These are phyloP conservation scores for Podaxis sp. DNA, from an alignment of 768 basidiomycete species.

Conservation along the genomic window DNA sequence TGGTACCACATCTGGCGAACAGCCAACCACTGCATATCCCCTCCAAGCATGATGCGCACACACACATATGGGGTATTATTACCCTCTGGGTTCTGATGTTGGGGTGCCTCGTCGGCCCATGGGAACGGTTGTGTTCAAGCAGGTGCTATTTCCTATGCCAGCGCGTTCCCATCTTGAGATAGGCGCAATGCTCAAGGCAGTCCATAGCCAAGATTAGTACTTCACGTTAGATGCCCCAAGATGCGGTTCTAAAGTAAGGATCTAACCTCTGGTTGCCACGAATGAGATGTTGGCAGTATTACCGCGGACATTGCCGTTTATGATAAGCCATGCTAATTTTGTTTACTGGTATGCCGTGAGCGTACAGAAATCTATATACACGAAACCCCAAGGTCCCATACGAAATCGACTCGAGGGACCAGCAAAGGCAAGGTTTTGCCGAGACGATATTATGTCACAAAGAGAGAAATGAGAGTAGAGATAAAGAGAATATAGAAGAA, in stretches of 20 bases:
- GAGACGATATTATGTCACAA: not conserved
- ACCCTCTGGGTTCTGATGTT: not conserved
- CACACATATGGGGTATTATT: not conserved
- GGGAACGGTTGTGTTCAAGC: not conserved
- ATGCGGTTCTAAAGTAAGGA: too few relatives aligned
- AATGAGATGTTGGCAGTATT: not conserved
- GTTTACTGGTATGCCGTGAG: not conserved
- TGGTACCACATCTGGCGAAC: not conserved
- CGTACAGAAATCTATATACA: slow-evolving; percentile 8
- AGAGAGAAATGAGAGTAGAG: not conserved
- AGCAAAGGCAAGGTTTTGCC: not conserved
- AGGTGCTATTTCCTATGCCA: too few relatives aligned
- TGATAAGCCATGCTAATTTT: not conserved
- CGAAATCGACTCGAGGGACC: not conserved
- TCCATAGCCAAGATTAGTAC: too few relatives aligned
- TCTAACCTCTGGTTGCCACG: not conserved
- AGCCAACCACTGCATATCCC: not conserved
- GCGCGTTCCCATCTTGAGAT: too few relatives aligned
- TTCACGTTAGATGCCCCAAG: too few relatives aligned
- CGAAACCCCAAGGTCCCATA: not conserved
- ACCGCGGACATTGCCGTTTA: not conserved
- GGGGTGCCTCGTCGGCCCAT: not conserved
- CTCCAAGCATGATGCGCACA: not conserved
- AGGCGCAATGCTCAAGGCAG: too few relatives aligned
- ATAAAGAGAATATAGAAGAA: not conserved